phyloP scores from a whole-genome alignment of 495 filamentous ascomycete species.

The Xylaria longipes region DNA sequence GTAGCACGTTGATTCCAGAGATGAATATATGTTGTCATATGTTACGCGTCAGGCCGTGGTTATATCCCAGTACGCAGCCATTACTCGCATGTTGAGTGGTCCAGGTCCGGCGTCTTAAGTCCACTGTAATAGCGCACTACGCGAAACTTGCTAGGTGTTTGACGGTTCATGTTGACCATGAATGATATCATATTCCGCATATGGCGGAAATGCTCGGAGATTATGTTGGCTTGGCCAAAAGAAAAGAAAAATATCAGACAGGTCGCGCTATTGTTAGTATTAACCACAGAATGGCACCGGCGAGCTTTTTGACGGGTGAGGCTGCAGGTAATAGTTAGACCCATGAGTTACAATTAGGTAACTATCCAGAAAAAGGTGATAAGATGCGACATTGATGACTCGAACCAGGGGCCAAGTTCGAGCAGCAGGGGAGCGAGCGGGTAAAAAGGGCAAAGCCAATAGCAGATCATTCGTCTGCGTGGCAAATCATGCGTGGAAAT shows the following conservation, averaged over 20 bases:
- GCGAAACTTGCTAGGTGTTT: background rate
- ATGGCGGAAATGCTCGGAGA: slow-evolving; percentile 5
- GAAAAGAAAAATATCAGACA: background rate
- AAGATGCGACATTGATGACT: slow-evolving; percentile 22
- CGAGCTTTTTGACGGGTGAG: background rate
- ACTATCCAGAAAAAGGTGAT: slow-evolving; percentile 1
- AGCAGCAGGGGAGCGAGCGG: background rate
- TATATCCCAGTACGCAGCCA: background rate
- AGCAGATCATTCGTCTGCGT: background rate
- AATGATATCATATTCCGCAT: background rate
- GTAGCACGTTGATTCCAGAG: background rate
- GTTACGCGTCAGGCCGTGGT: background rate
- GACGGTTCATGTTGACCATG: background rate
- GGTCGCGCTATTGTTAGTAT: background rate
- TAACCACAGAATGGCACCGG: background rate
- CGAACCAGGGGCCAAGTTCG: slow-evolving; percentile 3
- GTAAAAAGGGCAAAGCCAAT: slow-evolving; percentile 10
- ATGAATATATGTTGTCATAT: background rate
- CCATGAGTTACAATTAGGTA: slow-evolving; percentile 20
- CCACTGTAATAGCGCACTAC: background rate
- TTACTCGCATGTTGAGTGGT: background rate
- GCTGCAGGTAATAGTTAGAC: slow-evolving; percentile 10
- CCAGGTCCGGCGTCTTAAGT: background rate
- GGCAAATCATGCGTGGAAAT: slow-evolving; percentile 14
- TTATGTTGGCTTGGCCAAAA: background rate